Base-by-base conservation (phyloP, 176 grass and related monocot genomes). In the Canna indica region DNA sequence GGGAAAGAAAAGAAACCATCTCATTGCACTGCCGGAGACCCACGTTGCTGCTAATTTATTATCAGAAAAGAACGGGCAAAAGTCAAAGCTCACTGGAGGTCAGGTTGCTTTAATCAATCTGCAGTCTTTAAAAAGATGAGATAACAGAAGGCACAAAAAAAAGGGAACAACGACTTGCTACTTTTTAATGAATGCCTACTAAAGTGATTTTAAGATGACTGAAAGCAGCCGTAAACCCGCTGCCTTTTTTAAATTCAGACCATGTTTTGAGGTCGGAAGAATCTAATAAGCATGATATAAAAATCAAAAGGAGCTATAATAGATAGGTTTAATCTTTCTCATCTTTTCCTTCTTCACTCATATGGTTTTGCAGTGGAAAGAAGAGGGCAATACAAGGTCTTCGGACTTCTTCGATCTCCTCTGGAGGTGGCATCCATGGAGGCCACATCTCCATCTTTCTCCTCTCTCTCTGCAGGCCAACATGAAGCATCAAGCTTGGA, bases 171-270 rank as follows among this genome's bases (percentile, higher is more conserved):
- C 29, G 14, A 33, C 29, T 15, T 62, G 10, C 59, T 7, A 33
- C 33, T 62, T 32, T 12, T 13, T 59, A 10, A 59, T 59, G 24
- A 10, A 18, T 59, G 7, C 50, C 17, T 62, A 26, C 12, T 32
- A 17, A 62, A 32, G 28, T 6, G 29, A 1, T 62, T 62, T 62
- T 18, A 33, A 31, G 59, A 62, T 31, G 59, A 61, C 31, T n/a
- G 26, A 60, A 61, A 62, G 59, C 9, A 62, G 29, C 30, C 32
- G 30, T 12, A 32, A 1, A 62, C 14, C 59, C 4, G 15, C 29
- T 62, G 29, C 59, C 28, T 62, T 61, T 62, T 61, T 34, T 17
- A 56, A 56, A 58, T 26, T 58, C n/a, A 54, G n/a, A 54, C 50
- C 7, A 7, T 46, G 15, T 7, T 46, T 7, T 46, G 44, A 46